phyloP scores from a whole-genome alignment of 208 protist genomes.

The Leishmania amazonensis region DNA sequence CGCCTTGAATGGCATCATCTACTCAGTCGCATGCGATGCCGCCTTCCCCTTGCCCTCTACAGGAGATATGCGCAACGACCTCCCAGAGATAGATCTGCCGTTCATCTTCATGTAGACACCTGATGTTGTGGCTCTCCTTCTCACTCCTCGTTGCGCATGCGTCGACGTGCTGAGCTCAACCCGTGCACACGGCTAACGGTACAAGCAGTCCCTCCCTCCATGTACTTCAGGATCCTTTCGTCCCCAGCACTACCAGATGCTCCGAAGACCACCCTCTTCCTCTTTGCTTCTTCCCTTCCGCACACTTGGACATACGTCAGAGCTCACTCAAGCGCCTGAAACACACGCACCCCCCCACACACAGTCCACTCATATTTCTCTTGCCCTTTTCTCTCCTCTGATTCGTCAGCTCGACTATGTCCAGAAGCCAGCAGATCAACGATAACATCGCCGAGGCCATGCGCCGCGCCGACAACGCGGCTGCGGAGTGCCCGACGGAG shows the following conservation, averaged over 20 bases:
- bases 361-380: neutral
- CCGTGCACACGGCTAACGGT: neutral
- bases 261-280: neutral
- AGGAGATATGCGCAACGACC: neutral
- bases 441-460: conserved; percentile 30
- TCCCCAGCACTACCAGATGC: neutral
- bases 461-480: conserved; percentile 28
- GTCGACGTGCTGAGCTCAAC: neutral
- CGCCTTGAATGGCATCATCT: neutral
- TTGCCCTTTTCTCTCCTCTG: neutral
- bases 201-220: neutral
- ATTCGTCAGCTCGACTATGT: conserved; percentile 9
- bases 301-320: neutral
- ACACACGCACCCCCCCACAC: neutral
- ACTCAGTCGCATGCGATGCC: neutral
- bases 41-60: neutral
- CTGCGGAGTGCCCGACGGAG: conserved; percentile 10
- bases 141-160: neutral
- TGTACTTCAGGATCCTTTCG: neutral
- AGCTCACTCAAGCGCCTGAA: neutral
- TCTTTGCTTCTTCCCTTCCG: neutral
- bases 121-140: neutral
- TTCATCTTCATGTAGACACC: neutral
- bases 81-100: neutral
- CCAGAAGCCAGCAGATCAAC: conserved; percentile 21